phyloP scores from a whole-genome alignment of 1,139 yeast species.

The Kodamaea ohmeri region DNA sequence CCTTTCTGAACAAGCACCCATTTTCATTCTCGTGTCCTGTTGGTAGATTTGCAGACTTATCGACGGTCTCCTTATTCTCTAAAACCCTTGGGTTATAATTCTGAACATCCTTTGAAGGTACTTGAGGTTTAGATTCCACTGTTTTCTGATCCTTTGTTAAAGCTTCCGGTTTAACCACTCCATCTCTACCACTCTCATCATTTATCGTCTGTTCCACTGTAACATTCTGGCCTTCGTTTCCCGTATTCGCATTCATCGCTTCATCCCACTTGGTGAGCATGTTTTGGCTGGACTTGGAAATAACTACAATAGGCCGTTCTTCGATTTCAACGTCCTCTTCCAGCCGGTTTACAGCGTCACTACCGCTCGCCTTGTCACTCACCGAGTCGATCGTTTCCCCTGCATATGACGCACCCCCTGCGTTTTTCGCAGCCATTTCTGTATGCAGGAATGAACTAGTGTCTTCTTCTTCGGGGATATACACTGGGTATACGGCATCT shows the following conservation, averaged over 20 bases:
- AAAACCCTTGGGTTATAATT: no score
- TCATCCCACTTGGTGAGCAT: background rate
- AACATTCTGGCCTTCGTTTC: background rate
- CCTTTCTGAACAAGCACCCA: background rate
- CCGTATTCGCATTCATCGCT: background rate
- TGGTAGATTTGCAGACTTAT: background rate
- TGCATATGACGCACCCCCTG: background rate
- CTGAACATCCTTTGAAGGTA: no score
- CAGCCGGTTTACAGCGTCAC: no score
- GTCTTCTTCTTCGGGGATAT: background rate
- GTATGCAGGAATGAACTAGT: background rate
- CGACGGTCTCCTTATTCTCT: background rate
- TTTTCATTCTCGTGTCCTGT: background rate
- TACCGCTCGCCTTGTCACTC: background rate
- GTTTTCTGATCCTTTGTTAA: no score
- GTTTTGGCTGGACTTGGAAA: slow-evolving; percentile 1
- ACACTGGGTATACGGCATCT: background rate
- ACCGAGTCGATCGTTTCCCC: background rate
- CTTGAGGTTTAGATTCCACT: no score
- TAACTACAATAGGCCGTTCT: background rate
- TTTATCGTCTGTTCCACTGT: background rate
- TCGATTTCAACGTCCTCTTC: background rate
- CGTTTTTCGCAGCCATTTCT: background rate
- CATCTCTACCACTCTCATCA: no score
- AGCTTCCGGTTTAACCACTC: no score